These are phyloP conservation scores for Starmerella roubikii DNA, from an alignment of 805 yeast genomes.

Conservation along the genomic window DNA sequence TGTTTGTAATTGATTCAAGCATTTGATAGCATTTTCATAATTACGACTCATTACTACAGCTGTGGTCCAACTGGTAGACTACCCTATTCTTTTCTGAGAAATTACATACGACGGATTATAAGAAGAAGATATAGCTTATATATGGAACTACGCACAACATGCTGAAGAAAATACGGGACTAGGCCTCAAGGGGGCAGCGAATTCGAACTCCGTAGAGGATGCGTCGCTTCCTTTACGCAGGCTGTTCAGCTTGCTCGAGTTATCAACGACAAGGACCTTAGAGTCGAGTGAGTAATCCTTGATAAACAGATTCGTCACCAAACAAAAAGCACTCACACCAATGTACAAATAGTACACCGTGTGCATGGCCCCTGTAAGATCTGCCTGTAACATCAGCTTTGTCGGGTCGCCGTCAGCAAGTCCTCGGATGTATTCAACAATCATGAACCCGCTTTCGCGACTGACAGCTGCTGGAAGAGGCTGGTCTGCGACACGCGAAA, in stretches of 20 bases:
- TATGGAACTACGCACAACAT: too few relatives aligned
- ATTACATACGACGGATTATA: too few relatives aligned
- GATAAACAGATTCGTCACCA: constrained; percentile 12
- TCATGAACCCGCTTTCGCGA: constrained; percentile 13
- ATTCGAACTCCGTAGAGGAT: too few relatives aligned
- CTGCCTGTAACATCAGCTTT: constrained; percentile 3
- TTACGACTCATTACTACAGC: constrained; percentile 5
- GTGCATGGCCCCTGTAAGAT: constrained; percentile 13
- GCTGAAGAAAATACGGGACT: too few relatives aligned
- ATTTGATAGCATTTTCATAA: constrained; percentile 61
- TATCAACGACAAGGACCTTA: too few relatives aligned
- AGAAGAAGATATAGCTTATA: too few relatives aligned
- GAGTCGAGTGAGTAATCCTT: constrained; percentile 17
- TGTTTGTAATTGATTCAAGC: constrained; percentile 77
- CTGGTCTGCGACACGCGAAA: neutral
- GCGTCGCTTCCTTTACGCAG: too few relatives aligned
- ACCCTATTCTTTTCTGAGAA: too few relatives aligned
- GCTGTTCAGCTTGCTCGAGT: too few relatives aligned
- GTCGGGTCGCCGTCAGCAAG: constrained; percentile 4
- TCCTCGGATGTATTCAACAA: constrained; percentile 9
- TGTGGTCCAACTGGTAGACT: too few relatives aligned
- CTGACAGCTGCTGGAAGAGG: constrained; percentile 6
- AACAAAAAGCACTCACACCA: constrained; percentile 16
- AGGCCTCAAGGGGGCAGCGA: too few relatives aligned
- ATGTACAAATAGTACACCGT: constrained; percentile 13